phyloP scores from a whole-genome alignment of 257 asterid genomes.

The Petunia secreta region DNA sequence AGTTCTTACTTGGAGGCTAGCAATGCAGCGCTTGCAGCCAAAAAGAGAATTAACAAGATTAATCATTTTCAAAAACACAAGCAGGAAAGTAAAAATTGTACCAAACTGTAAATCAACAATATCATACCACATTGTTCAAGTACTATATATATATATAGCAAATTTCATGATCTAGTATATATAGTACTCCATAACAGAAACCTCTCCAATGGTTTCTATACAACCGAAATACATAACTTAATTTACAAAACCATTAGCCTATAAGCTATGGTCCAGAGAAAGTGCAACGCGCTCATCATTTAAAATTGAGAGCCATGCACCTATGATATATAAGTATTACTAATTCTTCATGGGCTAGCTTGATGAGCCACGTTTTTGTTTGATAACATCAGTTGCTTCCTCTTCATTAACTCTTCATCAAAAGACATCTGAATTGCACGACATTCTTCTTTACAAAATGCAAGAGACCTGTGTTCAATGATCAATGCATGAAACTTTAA shows the following conservation, averaged over 20 bases:
- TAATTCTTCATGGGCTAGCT: not conserved
- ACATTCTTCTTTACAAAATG: conserved; percentile 8
- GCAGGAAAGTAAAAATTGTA: no score
- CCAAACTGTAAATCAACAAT: no score
- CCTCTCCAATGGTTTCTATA: no score
- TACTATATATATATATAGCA: no score
- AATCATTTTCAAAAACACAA: no score
- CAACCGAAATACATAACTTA: no score
- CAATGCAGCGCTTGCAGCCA: no score
- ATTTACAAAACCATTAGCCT: not conserved
- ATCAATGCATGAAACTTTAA: not conserved
- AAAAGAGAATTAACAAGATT: no score
- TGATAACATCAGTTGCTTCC: not conserved
- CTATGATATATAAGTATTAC: not conserved
- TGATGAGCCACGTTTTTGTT: not conserved
- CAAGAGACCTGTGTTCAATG: conserved; percentile 6
- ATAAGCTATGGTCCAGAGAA: not conserved
- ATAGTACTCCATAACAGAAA: no score
- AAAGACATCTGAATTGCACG: not conserved
- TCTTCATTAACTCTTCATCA: not conserved
- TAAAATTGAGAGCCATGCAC: not conserved
- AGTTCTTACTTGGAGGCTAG: no score
- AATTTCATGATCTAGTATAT: no score
- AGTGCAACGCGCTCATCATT: not conserved
- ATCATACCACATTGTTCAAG: no score